Base-by-base conservation (phyloP, 129 eudicot species). In the Saussurea involucrata region DNA sequence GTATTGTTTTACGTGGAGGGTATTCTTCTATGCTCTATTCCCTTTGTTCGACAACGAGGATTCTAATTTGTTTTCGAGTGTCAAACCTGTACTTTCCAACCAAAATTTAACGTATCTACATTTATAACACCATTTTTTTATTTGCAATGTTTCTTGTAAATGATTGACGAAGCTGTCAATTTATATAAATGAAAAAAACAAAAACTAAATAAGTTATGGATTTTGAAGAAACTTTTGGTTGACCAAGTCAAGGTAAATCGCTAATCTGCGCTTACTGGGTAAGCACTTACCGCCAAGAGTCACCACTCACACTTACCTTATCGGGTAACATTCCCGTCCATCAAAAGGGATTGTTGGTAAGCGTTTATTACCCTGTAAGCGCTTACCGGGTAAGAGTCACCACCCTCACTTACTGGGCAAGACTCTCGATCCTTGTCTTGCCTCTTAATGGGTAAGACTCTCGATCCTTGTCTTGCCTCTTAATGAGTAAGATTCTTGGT, bases 1-100 rank as follows among this genome's bases (percentile, higher is more conserved):
- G 98, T 94, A 87, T 57, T 22, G 42, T 75, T 73, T 40, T 11
- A 46, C 28, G 31, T 80, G 36, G 58, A 58, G 6, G 36, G 21
- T 22, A 24, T 74, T 28, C 28, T 46, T 20, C 15, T 31, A 18
- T 66, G 10, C 4, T 42, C 36, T 70, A 40, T n/a, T 72, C 27
- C 34, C n/a, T 80, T 24, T 20, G 12, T 80, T 66, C 29, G 18
- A 71, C 33, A 25, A 3, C 1, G 18, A 78, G 68, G 67, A 24
- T 65, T 27, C 58, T 44, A 29, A 42, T 37, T 58, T 42, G 21
- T 60, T 61, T 24, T 58, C 10, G 24, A 37, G 64, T 12, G 73
- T 69, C 31, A 57, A 22, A 24, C 24, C 40, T 33, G 22, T 36
- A 37, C 8, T 17, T 40, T 42, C 15, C 3, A 27, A 63, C 32